phyloP scores from a whole-genome alignment of 805 yeast genomes.

The Schwanniomyces sp. region DNA sequence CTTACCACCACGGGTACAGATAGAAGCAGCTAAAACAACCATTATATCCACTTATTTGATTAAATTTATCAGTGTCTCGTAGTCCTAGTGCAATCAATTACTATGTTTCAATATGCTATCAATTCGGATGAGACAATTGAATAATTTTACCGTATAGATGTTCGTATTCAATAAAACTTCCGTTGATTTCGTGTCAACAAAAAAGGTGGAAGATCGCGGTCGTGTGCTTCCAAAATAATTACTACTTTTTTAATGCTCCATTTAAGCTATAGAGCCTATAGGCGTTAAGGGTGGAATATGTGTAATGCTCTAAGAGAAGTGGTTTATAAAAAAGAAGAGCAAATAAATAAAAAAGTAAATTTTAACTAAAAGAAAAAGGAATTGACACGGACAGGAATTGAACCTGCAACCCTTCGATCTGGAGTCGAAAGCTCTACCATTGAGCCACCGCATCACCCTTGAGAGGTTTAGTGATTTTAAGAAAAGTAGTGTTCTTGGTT shows the following conservation, averaged over 20 bases:
- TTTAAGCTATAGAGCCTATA: neutral
- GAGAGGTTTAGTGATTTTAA: neutral
- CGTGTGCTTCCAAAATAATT: neutral
- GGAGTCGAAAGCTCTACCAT: constrained; percentile 46
- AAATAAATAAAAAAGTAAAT: neutral
- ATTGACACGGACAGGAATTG: constrained; percentile 74
- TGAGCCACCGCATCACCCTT: constrained; percentile 37
- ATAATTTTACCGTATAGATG: neutral
- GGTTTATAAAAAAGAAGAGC: too few species aligned
- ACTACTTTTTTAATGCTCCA: neutral
- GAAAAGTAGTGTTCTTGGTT: too few species aligned
- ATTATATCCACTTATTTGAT: constrained; percentile 20
- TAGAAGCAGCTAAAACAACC: constrained; percentile 92
- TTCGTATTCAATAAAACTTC: neutral
- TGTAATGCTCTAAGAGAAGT: neutral
- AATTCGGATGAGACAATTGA: neutral
- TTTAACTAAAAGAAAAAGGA: too few species aligned
- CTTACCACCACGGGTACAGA: constrained; percentile 91
- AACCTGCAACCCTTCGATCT: constrained; percentile 84
- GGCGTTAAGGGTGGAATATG: neutral
- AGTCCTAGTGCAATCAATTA: neutral
- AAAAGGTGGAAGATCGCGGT: constrained; percentile 1
- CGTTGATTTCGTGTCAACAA: constrained; percentile 7
- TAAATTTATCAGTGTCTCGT: neutral
- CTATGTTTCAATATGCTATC: neutral